Evolutionary conservation across 1,284 basidiomycete species (phyloP).

Genomic region (Rugosomyces carneus): DNA sequence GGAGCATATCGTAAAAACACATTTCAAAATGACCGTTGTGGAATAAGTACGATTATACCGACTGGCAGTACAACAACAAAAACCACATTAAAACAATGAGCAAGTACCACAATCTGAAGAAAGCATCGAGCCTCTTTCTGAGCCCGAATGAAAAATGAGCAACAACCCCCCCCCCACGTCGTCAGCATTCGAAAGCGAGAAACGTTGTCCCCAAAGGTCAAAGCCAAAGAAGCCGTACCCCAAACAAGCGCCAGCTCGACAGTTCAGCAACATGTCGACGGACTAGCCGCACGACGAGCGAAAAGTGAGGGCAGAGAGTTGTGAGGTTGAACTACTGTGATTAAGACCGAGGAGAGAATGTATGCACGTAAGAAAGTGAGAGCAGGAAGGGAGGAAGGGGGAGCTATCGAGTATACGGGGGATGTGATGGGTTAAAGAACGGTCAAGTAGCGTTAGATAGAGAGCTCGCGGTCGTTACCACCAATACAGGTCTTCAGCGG

Average conservation of each 20-base stretch:
- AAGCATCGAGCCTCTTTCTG: slow-evolving; percentile 24
- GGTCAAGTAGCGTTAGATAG: slow-evolving; percentile 1
- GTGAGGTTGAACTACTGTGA: slow-evolving; percentile 2
- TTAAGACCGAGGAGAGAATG: slow-evolving; percentile 2
- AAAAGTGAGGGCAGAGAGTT: slow-evolving; percentile 17
- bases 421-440: slow-evolving; percentile 3
- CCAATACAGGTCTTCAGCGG: slow-evolving; percentile 21
- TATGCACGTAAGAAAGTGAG: slow-evolving; percentile 6
- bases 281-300: slow-evolving; percentile 20
- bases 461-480: slow-evolving; percentile 22
- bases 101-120: slow-evolving; percentile 10
- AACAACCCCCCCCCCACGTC: background rate
- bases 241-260: slow-evolving; percentile 9
- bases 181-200: slow-evolving; percentile 9
- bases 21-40: slow-evolving; percentile 9
- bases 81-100: background rate
- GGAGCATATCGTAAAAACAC: slow-evolving; percentile 20
- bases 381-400: slow-evolving; percentile 6
- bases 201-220: background rate
- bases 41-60: slow-evolving; percentile 8
- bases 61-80: slow-evolving; percentile 12
- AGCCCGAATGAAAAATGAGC: background rate
- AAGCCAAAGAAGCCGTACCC: background rate
- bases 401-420: background rate
- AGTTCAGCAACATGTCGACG: slow-evolving; percentile 14